These are phyloP conservation scores for Dichotomopilus funicola DNA, from an alignment of 2,329 filamentous ascomycete species.

Conservation along the genomic window DNA sequence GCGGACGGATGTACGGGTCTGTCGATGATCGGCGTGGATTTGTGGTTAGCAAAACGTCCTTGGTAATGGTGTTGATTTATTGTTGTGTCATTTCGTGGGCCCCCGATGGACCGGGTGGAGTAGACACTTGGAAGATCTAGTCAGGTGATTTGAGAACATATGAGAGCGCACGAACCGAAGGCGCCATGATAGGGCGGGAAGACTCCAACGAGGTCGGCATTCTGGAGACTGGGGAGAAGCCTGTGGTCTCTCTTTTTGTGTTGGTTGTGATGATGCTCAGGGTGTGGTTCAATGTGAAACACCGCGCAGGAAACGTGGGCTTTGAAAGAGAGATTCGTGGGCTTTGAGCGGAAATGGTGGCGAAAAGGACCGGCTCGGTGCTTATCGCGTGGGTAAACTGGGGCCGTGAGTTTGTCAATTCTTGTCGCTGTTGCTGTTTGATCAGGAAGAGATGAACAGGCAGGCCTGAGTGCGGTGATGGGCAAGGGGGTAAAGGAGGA, in stretches of 20 bases:
- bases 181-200: slow-evolving; percentile 56
- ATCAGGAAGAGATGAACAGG: too few relatives aligned
- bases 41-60: not conserved
- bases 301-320: not conserved
- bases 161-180: slow-evolving; percentile 46
- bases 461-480: too few relatives aligned
- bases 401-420: too few relatives aligned
- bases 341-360: too few relatives aligned
- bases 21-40: slow-evolving; percentile 18
- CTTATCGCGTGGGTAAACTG: too few relatives aligned
- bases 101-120: too few relatives aligned
- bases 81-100: not conserved
- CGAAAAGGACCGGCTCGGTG: too few relatives aligned
- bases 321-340: too few relatives aligned
- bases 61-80: not conserved
- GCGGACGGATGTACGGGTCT: slow-evolving; percentile 49
- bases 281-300: slow-evolving; percentile 10
- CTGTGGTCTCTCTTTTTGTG: not conserved
- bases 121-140: too few relatives aligned
- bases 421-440: too few relatives aligned
- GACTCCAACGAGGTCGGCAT: slow-evolving; percentile 57
- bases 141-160: too few relatives aligned
- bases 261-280: not conserved
- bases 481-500: too few relatives aligned
- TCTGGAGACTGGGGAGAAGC: slow-evolving; percentile 14